Evolutionary conservation across 208 protist species (phyloP), one percentile per base, ranked within the genome.

Genomic region (Blechomonas ayalai): DNA sequence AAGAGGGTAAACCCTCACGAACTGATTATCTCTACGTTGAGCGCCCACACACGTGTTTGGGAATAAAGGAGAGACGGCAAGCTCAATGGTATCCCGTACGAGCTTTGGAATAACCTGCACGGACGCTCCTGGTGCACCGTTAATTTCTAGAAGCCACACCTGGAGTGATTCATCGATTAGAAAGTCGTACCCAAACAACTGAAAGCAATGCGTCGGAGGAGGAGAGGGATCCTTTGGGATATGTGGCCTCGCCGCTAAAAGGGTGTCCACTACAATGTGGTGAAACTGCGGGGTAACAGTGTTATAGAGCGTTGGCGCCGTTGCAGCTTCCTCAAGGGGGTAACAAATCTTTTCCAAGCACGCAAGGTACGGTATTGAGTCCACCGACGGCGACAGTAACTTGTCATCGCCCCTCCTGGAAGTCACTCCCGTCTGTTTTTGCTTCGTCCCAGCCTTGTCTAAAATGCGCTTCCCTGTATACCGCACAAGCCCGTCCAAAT

Each of bases 121-220:
- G 12, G 82, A 72, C 1, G 59, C 77, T 10, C 67, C 74, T 22
- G 79, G 74, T 0, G 69, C 46, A 8, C 70, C 74, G 52, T 82
- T 88, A 52, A 82, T 78, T 59, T 83, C 73, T 8, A 80, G 62
- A 12, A 88, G 67, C 71, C 67, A 83, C 16, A 83, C 70, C 32
- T 78, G 53, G 18, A 88, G 46, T 9, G 42, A 41, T 18, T 72
- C 71, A 55, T 83, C 73, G 25, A 88, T 52, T 29, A 88, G 59
- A 41, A 88, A 83, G 39, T 88, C 79, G 45, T 78, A 88, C 8
- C 79, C 79, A 28, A 83, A 70, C 1, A 88, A 40, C 42, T 88
- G 79, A 52, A 88, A 88, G 33, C 63, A 67, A 9, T 59, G 40
- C 2, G 63, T 72, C 4, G 68, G 71, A 7, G 61, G 46, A 0